Conservation (phyloP, 306 rosid species). For the Quercus robur region DNA sequence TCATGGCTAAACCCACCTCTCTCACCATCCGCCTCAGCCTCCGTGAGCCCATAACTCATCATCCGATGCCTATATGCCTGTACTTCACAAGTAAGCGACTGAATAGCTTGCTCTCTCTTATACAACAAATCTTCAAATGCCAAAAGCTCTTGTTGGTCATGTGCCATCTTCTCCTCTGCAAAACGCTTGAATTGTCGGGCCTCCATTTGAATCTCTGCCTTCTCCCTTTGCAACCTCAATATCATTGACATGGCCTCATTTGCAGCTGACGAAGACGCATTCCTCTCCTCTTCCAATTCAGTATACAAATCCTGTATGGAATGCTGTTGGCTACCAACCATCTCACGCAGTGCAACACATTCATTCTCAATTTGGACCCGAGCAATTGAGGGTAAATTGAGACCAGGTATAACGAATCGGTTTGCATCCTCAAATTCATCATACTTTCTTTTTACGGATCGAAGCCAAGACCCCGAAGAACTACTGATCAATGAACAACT, state of each 20-base stretch:
- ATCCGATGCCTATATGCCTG: conserved; percentile 91
- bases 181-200: conserved; percentile 90
- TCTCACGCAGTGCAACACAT: conserved; percentile 76
- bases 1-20: conserved; percentile 12
- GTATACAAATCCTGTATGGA: conserved; percentile 66
- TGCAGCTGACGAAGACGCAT: conserved; percentile 87
- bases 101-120: conserved; percentile 83
- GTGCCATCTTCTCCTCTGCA: conserved; percentile 88
- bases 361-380: conserved; percentile 73
- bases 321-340: conserved; percentile 65
- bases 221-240: conserved; percentile 95
- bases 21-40: conserved; percentile 67
- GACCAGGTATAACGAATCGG: conserved; percentile 42
- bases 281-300: conserved; percentile 95
- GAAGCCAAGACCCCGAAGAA: conserved; percentile 63
- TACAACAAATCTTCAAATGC: conserved; percentile 81
- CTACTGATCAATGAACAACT: conserved; percentile 47
- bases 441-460: conserved; percentile 77
- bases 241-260: conserved; percentile 99
- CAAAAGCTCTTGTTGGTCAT: conserved; percentile 76
- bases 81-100: conserved; percentile 88
- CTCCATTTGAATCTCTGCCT: conserved; percentile 98
- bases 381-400: conserved; percentile 38
- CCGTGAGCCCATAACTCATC: conserved; percentile 84
- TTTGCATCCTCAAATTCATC: conserved; percentile 58